Conservation (phyloP, 805 yeast species). For the Candida nanaspora region DNA sequence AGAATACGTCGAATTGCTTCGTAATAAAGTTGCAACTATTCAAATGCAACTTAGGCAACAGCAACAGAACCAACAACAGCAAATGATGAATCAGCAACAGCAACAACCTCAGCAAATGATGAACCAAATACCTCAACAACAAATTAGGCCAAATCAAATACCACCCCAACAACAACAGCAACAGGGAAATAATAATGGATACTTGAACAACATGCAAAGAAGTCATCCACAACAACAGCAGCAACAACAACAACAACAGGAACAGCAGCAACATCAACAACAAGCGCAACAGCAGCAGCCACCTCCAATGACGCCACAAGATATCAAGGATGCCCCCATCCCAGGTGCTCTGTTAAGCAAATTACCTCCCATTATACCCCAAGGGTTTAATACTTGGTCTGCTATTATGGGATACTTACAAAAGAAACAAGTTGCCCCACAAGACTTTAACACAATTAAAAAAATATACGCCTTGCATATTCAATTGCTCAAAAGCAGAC, state of each 20-base stretch:
- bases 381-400: slow-evolving; percentile 74
- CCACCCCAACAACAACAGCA: slow-evolving; percentile 3
- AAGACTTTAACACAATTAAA: slow-evolving; percentile 51
- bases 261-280: slow-evolving; percentile 9
- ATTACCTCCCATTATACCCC: slow-evolving; percentile 67
- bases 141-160: slow-evolving; percentile 6
- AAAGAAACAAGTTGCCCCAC: slow-evolving; percentile 50
- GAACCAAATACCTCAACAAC: slow-evolving; percentile 20
- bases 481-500: slow-evolving; percentile 40
- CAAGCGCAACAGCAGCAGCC: slow-evolving; percentile 8
- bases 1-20: slow-evolving; percentile 47
- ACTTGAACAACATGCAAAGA: slow-evolving; percentile 13
- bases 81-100: slow-evolving; percentile 17
- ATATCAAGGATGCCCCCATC: slow-evolving; percentile 59
- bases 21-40: slow-evolving; percentile 28
- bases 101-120: slow-evolving; percentile 19
- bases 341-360: slow-evolving; percentile 59
- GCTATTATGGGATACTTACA: slow-evolving; percentile 60
- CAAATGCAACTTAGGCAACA: slow-evolving; percentile 29
- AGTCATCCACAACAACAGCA: slow-evolving; percentile 2
- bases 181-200: slow-evolving; percentile 20
- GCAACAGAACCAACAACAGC: slow-evolving; percentile 15
- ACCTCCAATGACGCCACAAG: slow-evolving; percentile 10
- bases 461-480: slow-evolving; percentile 63
- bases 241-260: slow-evolving; percentile 17